Evolutionary conservation across 768 basidiomycete species (phyloP), one percentile per base, ranked within the genome.

Genomic region (Astraeus odoratus): DNA sequence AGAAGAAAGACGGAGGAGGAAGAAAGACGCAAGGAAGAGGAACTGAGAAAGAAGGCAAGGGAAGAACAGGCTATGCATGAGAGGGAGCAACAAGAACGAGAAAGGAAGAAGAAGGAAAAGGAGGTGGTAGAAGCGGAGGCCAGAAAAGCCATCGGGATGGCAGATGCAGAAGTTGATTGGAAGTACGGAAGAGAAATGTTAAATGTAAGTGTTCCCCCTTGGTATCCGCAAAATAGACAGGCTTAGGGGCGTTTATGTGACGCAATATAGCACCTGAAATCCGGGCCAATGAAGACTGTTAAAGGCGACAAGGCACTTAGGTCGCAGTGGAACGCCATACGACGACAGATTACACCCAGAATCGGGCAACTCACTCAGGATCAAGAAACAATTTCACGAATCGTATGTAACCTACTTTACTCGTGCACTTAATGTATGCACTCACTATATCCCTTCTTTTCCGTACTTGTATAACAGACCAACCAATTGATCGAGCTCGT

Each of bases 301-400:
- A 92, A 91, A 60, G 60, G 58, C 3, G 62, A 81, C 54, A 69
- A 73, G 38, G 60, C 61, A 5, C 56, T 72, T 46, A 86, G 80
- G 59, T 65, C 79, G 9, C 65, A 72, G 22, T 90, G 86, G 80
- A 78, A 72, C 42, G 74, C 72, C 41, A 70, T 75, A 40, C 81
- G 91, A 20, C 78, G 92, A 36, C 75, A 81, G 55, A 88, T 95
- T 39, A 89, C 80, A 3, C 86, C 88, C 23, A 91, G 86, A 63
- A 81, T 95, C 38, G 90, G 90, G 7, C 91, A 93, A 60, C 64
- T 95, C 20, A 92, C 88, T 5, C 83, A 86, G 50, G 84, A 90
- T 46, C 47, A 63, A 1, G 56, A 67, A 6, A 71, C 77, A 9
- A 87, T 90, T 43, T 44, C 66, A 29, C 75, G 75, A 20, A 85